Evolutionary conservation across 352 stramenopile genomes (phyloP), one percentile per base, ranked within the genome.

Genomic region (Phytophthora palmivora): DNA sequence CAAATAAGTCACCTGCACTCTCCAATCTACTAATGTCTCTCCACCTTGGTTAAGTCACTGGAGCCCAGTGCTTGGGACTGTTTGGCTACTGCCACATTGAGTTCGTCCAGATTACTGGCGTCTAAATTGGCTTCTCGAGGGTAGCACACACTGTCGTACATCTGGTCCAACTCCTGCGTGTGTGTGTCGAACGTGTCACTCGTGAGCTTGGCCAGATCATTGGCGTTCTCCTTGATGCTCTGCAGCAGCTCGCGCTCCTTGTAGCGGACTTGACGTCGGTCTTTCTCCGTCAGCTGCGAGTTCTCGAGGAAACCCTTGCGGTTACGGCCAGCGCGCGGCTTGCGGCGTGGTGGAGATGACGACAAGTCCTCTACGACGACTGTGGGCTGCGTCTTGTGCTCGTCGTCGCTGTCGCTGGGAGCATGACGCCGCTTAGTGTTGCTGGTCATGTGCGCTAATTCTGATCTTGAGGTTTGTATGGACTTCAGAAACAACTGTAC

Each of bases 91-190:
- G 84, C 81, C 32, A 78, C 75, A 58, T 92, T 94, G 37, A 94
- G 79, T 51, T 94, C 85, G 56, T 94, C 85, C 34, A 94, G 70
- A 52, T 94, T 94, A 32, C 67, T 88, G 16, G 85, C 85, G 48
- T 94, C 85, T 45, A 94, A 50, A 58, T 94, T 94, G 43, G 85
- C 85, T 47, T 94, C 85, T 6, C 85, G 81, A 32, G 85, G 83
- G 62, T 92, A 94, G 59, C 82, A 90, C 36, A 94, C 84, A 41
- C 74, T 72, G 39, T 89, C 80, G 68, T 91, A 94, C 70, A 94
- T 88, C 24, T 86, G 53, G 47, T 94, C 74, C 16, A 94, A 62
- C 70, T 89, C 63, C 36, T 81, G 50, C 34, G 82, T 88, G 30
- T 87, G 89, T 15, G 62, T 56, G 28, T 81, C 55, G 58, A 94